Percentiles rank a stretch among this genome's conserved stretches.
phyloP scores from a whole-genome alignment of 306 rosid species.

The Luffa acutangula region DNA sequence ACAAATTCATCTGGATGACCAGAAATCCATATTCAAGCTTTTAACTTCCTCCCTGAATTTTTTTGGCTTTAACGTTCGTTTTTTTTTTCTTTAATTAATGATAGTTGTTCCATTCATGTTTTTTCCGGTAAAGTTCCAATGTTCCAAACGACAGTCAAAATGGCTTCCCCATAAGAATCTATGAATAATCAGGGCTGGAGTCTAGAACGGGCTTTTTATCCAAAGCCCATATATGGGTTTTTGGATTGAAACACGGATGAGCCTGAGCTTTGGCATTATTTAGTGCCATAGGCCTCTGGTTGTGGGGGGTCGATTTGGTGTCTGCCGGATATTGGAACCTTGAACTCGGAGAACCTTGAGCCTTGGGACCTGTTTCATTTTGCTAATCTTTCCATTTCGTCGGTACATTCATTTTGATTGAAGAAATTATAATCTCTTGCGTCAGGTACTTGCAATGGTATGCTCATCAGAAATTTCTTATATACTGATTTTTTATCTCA shows the following conservation, averaged over 20 bases:
- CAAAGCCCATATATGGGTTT: conserved; percentile 24
- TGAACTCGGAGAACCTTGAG: neutral
- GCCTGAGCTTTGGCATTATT: conserved; percentile 75
- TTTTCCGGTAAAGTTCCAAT: neutral
- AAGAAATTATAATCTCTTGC: neutral
- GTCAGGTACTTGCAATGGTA: neutral
- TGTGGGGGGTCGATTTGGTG: conserved; percentile 42
- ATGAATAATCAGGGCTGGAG: conserved; percentile 74
- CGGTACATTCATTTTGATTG: neutral
- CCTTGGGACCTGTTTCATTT: neutral
- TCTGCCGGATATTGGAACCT: conserved; percentile 8
- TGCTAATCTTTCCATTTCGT: neutral
- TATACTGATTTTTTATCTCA: neutral
- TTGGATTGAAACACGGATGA: conserved; percentile 56
- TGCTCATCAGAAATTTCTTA: too few relatives aligned
- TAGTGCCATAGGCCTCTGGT: conserved; percentile 90
- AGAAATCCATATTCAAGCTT: neutral
- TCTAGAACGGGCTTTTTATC: conserved; percentile 52
- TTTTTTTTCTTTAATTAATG: neutral
- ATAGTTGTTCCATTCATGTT: neutral
- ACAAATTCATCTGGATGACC: neutral
- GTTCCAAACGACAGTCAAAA: neutral
- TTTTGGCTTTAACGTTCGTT: neutral
- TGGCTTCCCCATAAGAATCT: conserved; percentile 24
- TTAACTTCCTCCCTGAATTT: neutral